Evolutionary conservation across 2,329 filamentous ascomycete genomes (phyloP), one percentile per base, ranked within the genome.

Genomic region (Clonostachys chloroleuca): DNA sequence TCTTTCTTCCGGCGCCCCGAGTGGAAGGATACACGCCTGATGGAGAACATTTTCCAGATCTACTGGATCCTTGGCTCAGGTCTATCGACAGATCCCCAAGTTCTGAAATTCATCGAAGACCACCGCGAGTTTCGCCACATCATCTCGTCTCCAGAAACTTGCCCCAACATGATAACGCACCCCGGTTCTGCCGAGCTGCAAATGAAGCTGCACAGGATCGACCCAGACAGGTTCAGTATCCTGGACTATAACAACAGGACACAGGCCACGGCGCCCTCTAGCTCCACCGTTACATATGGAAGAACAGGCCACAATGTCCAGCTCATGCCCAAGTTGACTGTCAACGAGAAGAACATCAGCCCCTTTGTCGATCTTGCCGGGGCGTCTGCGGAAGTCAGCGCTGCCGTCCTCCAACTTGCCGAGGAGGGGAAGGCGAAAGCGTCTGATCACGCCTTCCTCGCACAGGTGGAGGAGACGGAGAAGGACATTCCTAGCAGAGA

Each of bases 51-150:
- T 42, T 70, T 77, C 42, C 77, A 77, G 39, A 79, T 95, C 43
- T 80, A 94, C 55, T 99, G 94, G 92, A 83, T 89, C 20, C 75
- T 96, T 24, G 89, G 89, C 1, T 74, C 77, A 5, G 83, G 78
- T 4, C 74, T 97, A 13, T 71, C 77, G 7, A 69, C 76, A 5
- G 78, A 94, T 61, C 59, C 76, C 12, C 74, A 73, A 18, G 65
- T 99, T 16, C 75, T 77, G 47, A 67, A 77, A 3, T 96, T 96
- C 60, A 89, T 95, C 65, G 57, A 75, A 30, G 73, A 78, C 35
- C 78, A 81, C 53, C 62, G 72, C 3, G 59, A 79, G 14, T 65
- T 88, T 35, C 78, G 86, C 61, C 94, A 99, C 63, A 72, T 92
- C 41, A 75, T 99, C 14, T 88, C 90, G 16, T 85, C 89, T 2